Percentiles rank a stretch among this genome's conserved stretches.
phyloP scores from a whole-genome alignment of 1,284 basidiomycete genomes.

The Ceratobasidium sp. region DNA sequence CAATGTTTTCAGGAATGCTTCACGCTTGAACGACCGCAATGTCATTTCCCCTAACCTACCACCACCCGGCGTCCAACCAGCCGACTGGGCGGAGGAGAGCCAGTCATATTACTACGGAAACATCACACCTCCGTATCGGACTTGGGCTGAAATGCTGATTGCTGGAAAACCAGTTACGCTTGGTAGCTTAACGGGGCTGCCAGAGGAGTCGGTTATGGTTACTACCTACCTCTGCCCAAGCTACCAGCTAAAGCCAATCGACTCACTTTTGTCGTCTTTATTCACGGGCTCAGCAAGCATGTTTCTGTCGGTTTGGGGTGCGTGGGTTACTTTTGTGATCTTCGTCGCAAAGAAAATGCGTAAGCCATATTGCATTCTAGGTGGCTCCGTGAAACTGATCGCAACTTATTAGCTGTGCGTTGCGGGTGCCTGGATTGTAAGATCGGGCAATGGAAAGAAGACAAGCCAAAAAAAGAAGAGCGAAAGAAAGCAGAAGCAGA shows the following conservation, averaged over 20 bases:
- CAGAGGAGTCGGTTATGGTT: neutral
- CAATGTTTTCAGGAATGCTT: conserved; percentile 14
- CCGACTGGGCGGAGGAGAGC: neutral
- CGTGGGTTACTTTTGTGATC: conserved; percentile 12
- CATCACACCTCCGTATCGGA: conserved; percentile 5
- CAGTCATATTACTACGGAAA: conserved; percentile 24
- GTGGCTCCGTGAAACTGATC: too few relatives aligned
- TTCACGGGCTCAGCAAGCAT: conserved; percentile 37
- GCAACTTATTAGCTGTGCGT: neutral
- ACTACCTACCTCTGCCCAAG: conserved; percentile 26
- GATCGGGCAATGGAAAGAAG: too few relatives aligned
- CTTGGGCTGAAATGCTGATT: conserved; percentile 35
- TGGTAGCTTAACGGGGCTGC: conserved; percentile 17
- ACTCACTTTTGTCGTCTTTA: conserved; percentile 7
- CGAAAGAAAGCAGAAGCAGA: too few relatives aligned
- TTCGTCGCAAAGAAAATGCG: conserved; percentile 18
- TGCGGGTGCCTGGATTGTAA: neutral
- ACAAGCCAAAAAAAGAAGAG: too few relatives aligned
- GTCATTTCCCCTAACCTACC: neutral
- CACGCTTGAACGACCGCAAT: neutral
- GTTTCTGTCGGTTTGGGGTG: conserved; percentile 33
- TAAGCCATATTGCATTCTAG: neutral
- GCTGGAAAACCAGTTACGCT: neutral
- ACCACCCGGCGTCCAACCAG: neutral
- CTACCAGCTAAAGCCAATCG: conserved; percentile 15